Percentiles rank a stretch among this genome's conserved stretches.
Conservation (phyloP, 2,329 filamentous ascomycete genomes). For the Huntiella omanensis region DNA sequence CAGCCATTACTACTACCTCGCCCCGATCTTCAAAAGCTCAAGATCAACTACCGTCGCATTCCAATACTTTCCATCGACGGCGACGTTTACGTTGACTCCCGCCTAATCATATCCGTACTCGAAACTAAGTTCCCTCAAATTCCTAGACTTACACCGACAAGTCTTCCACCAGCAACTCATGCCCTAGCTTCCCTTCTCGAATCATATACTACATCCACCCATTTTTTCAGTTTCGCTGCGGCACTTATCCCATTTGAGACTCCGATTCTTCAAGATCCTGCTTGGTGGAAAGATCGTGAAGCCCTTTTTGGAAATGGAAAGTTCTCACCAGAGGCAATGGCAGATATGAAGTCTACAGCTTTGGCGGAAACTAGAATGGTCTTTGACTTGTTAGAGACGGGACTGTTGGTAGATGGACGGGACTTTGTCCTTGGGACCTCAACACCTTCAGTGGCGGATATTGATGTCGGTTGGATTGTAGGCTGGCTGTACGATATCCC, state of each 20-base stretch:
- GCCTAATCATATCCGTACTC: conserved; percentile 47
- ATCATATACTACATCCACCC: conserved; percentile 34
- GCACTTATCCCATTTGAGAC: conserved; percentile 37
- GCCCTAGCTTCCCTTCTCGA: conserved; percentile 29
- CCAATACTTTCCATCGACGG: conserved; percentile 47
- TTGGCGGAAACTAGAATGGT: conserved; percentile 32
- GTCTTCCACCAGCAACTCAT: conserved; percentile 19
- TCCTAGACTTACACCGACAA: conserved; percentile 19
- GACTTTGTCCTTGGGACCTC: conserved; percentile 40
- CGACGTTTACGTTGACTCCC: conserved; percentile 51
- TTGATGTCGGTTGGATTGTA: conserved; percentile 50
- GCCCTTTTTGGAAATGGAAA: conserved; percentile 19
- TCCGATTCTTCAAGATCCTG: conserved; percentile 34
- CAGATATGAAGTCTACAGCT: conserved; percentile 29
- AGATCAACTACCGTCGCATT: conserved; percentile 49
- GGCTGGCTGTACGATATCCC: conserved; percentile 43
- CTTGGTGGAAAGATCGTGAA: conserved; percentile 38
- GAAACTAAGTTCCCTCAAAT: conserved; percentile 33
- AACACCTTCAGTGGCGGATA: conserved; percentile 40
- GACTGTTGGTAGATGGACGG: conserved; percentile 45
- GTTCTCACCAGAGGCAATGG: conserved; percentile 14
- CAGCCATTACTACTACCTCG: conserved; percentile 50
- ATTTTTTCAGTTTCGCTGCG: conserved; percentile 33
- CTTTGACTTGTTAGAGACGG: conserved; percentile 41
- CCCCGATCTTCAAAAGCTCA: conserved; percentile 41